Base-by-base conservation (phyloP, 2,329 filamentous ascomycete species). In the Neonectria coccinea region DNA sequence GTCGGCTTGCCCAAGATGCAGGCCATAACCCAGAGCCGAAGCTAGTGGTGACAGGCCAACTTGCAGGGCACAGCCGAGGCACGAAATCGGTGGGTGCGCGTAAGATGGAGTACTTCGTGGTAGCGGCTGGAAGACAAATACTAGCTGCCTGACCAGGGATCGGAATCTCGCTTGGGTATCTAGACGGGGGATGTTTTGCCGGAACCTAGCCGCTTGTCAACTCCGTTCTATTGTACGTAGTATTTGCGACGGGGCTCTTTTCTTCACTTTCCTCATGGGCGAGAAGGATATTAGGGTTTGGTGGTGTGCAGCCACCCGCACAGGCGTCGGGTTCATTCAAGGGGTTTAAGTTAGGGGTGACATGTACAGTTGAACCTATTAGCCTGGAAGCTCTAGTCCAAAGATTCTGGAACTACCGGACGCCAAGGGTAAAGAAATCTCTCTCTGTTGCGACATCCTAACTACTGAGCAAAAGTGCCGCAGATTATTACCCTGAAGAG, bases 241-340 rank as follows among this genome's bases (percentile, higher is more conserved):
- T 22, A 22, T 22, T 4, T 22, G 22, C 3, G 3, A 22, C 22
- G 12, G 7, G 25, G 5, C 12, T 39, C 41, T 8, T 42, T 11
- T 29, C 2, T 11, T 47, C 29, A 25, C 18, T 56, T 25, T 20
- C 27, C 27, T 9, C 4, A 22, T 22, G 22, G 22, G 22, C 22
- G 22, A 22, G 45, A n/a, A 36, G 45, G 45, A 58, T 64, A 50
- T 64, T 62, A 65, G 67, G 67, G 62, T 66, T 68, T 48, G 66
- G 58, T 52, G 65, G 66, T 56, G 61, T 68, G 59, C 62, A 62
- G 70, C 70, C 68, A 67, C 68, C 62, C 64, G 59, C 55, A 47
- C 51, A 62, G 33, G 52, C 59, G 41, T 25, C 25, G 25, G 25
- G 25, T 41, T 48, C 41, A 16, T 47, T 51, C 51, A 55, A 56